Conservation (phyloP, 768 basidiomycete species). For the Royoungia palumana region DNA sequence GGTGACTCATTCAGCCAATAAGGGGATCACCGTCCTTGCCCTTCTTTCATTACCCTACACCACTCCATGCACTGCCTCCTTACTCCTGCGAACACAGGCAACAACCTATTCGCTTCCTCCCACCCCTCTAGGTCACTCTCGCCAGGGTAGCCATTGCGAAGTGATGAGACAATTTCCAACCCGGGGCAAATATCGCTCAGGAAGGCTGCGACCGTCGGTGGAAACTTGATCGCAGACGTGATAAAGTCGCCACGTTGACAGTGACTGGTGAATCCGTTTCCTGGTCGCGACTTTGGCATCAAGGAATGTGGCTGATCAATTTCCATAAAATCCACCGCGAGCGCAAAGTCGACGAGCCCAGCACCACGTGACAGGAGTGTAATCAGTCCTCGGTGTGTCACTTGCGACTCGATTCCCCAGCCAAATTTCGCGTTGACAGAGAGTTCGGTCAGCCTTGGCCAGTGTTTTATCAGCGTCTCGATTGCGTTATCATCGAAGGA, state of each 20-base stretch:
- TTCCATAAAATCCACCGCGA: slow-evolving; percentile 20
- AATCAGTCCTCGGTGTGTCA: slow-evolving; percentile 24
- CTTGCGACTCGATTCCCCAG: slow-evolving; percentile 13
- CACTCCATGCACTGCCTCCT: slow-evolving; percentile 17
- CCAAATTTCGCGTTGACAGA: slow-evolving; percentile 17
- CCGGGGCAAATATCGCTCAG: slow-evolving; percentile 25
- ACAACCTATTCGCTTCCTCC: slow-evolving; percentile 21
- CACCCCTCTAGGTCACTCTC: slow-evolving; percentile 4
- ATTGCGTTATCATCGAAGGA: neutral
- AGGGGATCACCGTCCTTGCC: too few species aligned
- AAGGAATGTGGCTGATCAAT: slow-evolving; percentile 10
- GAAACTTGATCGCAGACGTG: slow-evolving; percentile 21
- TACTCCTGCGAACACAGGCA: slow-evolving; percentile 23
- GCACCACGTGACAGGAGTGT: slow-evolving; percentile 16
- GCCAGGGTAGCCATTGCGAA: too few species aligned
- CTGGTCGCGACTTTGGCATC: neutral
- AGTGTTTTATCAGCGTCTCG: slow-evolving; percentile 15
- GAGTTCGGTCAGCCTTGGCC: slow-evolving; percentile 15
- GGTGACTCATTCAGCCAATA: too few species aligned
- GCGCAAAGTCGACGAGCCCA: slow-evolving; percentile 8
- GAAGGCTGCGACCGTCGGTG: slow-evolving; percentile 23
- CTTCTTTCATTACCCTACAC: neutral
- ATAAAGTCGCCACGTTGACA: slow-evolving; percentile 16
- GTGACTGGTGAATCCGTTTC: slow-evolving; percentile 11
- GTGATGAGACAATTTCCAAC: neutral